These are phyloP conservation scores for Phialophora tarda DNA, from an alignment of 2,329 filamentous ascomycete species.

Conservation along the genomic window DNA sequence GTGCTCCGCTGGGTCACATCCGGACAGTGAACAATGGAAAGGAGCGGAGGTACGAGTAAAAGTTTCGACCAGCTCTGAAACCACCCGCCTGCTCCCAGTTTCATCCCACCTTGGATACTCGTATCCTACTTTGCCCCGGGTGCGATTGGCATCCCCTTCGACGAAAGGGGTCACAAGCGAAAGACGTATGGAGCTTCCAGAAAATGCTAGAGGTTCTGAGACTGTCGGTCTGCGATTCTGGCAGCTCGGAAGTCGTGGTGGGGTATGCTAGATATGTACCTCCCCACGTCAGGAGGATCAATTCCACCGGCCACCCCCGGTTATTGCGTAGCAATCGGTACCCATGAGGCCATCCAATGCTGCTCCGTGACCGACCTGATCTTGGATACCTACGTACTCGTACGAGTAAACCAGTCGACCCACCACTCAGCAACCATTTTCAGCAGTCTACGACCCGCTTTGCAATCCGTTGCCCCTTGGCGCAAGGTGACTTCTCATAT, in stretches of 20 bases:
- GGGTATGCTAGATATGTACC: background rate
- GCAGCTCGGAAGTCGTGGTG: constrained; percentile 8
- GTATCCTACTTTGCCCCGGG: background rate
- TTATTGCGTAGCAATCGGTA: background rate
- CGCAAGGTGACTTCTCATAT: constrained; percentile 5
- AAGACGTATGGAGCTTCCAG: constrained; percentile 9
- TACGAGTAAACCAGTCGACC: background rate
- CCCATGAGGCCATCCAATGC: background rate
- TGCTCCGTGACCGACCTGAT: background rate
- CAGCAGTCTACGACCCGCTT: constrained; percentile 12
- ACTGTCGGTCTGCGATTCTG: constrained; percentile 10
- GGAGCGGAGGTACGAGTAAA: background rate
- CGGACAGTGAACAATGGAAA: background rate
- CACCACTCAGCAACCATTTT: background rate
- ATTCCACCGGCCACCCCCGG: background rate
- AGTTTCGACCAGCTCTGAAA: background rate
- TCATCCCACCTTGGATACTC: background rate
- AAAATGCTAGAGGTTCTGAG: background rate
- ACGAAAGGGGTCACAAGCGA: constrained; percentile 7
- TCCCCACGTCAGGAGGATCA: constrained; percentile 5
- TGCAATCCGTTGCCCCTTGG: constrained; percentile 1
- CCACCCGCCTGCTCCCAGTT: background rate
- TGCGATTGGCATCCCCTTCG: background rate
- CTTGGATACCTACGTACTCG: background rate
- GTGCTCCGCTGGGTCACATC: background rate